Evolutionary conservation across 495 filamentous ascomycete genomes (phyloP).

Genomic region (Aspergillus haitiensis): DNA sequence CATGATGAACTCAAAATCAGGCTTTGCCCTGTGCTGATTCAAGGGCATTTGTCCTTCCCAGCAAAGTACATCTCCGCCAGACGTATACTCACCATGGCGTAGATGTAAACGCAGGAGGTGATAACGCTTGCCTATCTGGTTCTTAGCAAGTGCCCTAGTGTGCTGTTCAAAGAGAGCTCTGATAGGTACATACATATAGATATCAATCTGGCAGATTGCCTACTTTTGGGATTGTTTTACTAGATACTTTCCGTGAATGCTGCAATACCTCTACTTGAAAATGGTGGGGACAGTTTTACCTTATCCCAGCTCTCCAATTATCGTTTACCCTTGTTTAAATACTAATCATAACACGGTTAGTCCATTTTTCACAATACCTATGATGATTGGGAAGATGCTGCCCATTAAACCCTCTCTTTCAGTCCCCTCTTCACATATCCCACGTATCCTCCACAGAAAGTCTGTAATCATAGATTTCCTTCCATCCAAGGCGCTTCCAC

Average conservation of each 20-base stretch:
- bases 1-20: conserved; percentile 37
- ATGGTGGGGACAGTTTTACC: too few relatives aligned
- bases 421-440: conserved; percentile 7
- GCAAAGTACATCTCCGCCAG: conserved; percentile 6
- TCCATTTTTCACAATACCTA: too few relatives aligned
- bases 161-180: conserved; percentile 55
- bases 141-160: conserved; percentile 12
- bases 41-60: conserved; percentile 8
- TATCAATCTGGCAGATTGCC: neutral
- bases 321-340: too few relatives aligned
- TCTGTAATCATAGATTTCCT: conserved; percentile 26
- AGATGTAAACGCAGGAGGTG: conserved; percentile 37
- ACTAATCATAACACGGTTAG: too few relatives aligned
- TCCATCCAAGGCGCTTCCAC: conserved; percentile 39
- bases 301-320: too few relatives aligned
- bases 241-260: too few relatives aligned
- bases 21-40: conserved; percentile 26
- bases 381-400: too few relatives aligned
- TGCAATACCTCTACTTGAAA: too few relatives aligned
- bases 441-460: conserved; percentile 33
- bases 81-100: conserved; percentile 37
- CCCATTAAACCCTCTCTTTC: too few relatives aligned
- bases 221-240: too few relatives aligned
- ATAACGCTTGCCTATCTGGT: conserved; percentile 9
- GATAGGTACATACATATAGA: conserved; percentile 31